Evolutionary conservation across 306 rosid genomes (phyloP), one percentile per base, ranked within the genome.

Genomic region (Gastrolobium bilobum): DNA sequence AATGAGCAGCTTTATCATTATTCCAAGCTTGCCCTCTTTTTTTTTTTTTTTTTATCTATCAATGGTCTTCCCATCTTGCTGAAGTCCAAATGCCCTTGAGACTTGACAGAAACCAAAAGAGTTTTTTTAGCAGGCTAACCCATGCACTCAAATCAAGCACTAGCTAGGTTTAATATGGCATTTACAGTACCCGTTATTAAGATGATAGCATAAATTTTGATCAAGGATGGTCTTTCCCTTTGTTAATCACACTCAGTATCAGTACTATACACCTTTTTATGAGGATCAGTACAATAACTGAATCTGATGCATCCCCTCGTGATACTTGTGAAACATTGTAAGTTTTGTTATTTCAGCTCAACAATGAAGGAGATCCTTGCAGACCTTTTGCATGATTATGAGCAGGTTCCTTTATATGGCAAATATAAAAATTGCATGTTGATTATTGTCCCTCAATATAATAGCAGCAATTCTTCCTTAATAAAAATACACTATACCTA

Each of bases 231-330:
- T 44, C 15, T 62, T 79, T 60, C 47, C 46, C 39, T 61, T 50
- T 40, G 29, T 48, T 29, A 73, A 47, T 52, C 61, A 47, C 71
- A 47, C 71, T 61, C 35, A 0, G 43, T 59, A 35, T 35, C 35
- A 38, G 2, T 10, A 44, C 34, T 68, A n/a, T 42, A 57, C 59
- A n/a, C 51, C 34, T 68, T 54, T 78, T 30, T 4, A 68, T 47
- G 53, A 59, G 75, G 31, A 71, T 68, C 51, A 68, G 52, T 11
- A 46, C 15, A 35, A 69, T 35, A 52, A 58, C 31, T 70, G 73
- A 71, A 71, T 39, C 66, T 44, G 67, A 44, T 46, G n/a, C 4
- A n/a, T 30, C n/a, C n/a, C 46, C 57, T 57, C 64, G 0, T 53
- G 69, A 46, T 46, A 44, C 71, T 48, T 13, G 51, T 29, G 10